Base-by-base conservation (phyloP, 768 basidiomycete genomes). In the Tulasnella sp. region DNA sequence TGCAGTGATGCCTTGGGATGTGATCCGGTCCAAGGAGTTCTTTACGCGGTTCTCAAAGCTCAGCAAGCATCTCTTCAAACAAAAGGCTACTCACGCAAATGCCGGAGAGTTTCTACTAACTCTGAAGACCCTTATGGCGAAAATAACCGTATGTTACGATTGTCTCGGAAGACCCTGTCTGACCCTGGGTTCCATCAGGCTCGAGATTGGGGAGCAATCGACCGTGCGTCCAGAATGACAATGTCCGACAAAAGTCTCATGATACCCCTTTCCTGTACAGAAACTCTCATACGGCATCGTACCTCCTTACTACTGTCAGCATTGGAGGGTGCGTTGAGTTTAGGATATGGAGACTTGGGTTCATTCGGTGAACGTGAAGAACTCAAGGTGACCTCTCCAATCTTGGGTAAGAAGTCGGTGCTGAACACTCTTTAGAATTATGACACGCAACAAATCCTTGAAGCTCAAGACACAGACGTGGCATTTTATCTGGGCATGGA, bases 101-200 rank as follows among this genome's bases (percentile, higher is more conserved):
- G 67, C 72, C n/a, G 42, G 67, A 29, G 67, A 67, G n/a, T 73
- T 73, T 35, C 41, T 73, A 14, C 11, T 47, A 0, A 73, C 67
- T 7, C 26, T 73, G 41, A 73, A 68, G n/a, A 68, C 72, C 12
- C 22, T 73, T 5, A 73, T 73, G 72, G 72, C 67, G 11, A 73
- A 73, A 26, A 0, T 73, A 6, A 68, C 44, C 6, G 72, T 62
- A 7, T 1, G 73, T 74, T 34, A 0, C 36, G 6, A 32, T 37
- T 2, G 22, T 3, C 8, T 63, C 26, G 5, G 7, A 3, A 14
- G 17, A 34, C 16, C 34, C 11, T n/a, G 22, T 37, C 26, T 34
- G 16, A 65, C 40, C 0, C n/a, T 8, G 12, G 32, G 29, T 36
- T n/a, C 2, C 29, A n/a, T 8, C 17, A 71, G 69, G 69, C 59